Evolutionary conservation across 2,329 filamentous ascomycete genomes (phyloP).

Genomic region (Pseudogymnoascus destructans): DNA sequence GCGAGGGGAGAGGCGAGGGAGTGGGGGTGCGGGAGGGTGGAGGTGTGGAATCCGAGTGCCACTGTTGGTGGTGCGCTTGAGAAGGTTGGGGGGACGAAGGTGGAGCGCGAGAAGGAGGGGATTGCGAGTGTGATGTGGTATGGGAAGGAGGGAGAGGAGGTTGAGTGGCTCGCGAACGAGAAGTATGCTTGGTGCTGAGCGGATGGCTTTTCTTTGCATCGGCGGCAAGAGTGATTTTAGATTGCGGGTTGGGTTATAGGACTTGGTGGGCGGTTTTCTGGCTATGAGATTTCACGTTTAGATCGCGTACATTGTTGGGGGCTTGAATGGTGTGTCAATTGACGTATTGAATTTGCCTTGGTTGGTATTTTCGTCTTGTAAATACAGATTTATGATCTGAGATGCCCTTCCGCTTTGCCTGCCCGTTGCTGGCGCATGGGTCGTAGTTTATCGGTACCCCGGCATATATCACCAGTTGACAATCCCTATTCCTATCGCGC

Average conservation of each 20-base stretch:
- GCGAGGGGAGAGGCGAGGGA: conserved; percentile 58
- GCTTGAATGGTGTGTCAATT: not conserved
- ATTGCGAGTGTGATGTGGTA: conserved; percentile 65
- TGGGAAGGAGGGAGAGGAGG: conserved; percentile 36
- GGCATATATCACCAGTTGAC: not conserved
- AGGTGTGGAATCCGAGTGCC: conserved; percentile 71
- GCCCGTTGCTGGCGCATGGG: not conserved
- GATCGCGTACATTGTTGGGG: not conserved
- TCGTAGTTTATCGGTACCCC: not conserved
- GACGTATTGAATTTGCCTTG: not conserved
- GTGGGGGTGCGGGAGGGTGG: conserved; percentile 58
- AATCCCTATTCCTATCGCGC: not conserved
- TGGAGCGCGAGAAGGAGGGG: conserved; percentile 49
- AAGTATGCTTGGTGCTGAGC: conserved; percentile 65
- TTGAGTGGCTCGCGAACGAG: conserved; percentile 65
- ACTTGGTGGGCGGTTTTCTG: not conserved
- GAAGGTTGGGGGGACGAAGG: conserved; percentile 32
- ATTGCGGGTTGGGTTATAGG: not conserved
- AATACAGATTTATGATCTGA: not conserved
- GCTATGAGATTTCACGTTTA: not conserved
- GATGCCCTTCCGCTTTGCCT: not conserved
- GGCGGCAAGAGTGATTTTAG: conserved; percentile 4
- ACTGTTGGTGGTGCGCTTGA: conserved; percentile 36
- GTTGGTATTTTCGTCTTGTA: conserved; percentile 1
- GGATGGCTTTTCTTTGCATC: not conserved